These are phyloP conservation scores for Coemansia sp. DNA, from an alignment of 192 early-diverging fungal species.

Conservation along the genomic window DNA sequence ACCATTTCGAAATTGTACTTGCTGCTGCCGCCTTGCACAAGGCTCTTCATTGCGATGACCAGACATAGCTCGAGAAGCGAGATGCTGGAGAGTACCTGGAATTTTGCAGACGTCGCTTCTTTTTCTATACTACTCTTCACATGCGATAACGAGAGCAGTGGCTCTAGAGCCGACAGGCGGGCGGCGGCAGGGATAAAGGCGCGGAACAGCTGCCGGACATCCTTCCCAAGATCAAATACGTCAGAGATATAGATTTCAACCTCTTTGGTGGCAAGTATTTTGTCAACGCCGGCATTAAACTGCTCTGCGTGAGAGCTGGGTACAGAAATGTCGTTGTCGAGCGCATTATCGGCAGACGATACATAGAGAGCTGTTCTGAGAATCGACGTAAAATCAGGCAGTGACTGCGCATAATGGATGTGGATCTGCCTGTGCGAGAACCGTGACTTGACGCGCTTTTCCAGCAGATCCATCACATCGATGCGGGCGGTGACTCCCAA, in stretches of 20 bases:
- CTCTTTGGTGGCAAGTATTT: conserved; percentile 13
- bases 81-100: conserved; percentile 53
- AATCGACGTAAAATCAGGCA: conserved; percentile 62
- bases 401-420: conserved; percentile 58
- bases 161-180: conserved; percentile 9
- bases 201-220: conserved; percentile 32
- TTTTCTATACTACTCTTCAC: conserved; percentile 39
- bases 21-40: conserved; percentile 63
- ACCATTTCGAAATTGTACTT: conserved; percentile 94
- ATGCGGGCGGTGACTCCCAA: conserved; percentile 80
- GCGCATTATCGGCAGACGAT: not conserved
- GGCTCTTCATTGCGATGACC: conserved; percentile 74
- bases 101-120: conserved; percentile 28
- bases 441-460: conserved; percentile 93
- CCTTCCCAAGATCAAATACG: conserved; percentile 39
- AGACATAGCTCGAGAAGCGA: conserved; percentile 80
- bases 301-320: conserved; percentile 16
- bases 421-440: conserved; percentile 87
- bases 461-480: conserved; percentile 80
- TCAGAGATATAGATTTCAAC: conserved; percentile 20
- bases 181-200: conserved; percentile 16
- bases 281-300: conserved; percentile 54
- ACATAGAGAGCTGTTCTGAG: conserved; percentile 55
- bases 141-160: conserved; percentile 7
- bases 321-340: too few species aligned